A percentile compares a stretch with the other conserved stretches of the same genome.
These are phyloP conservation scores for Dryas integrifolia DNA, from an alignment of 331 rosid genomes.

Conservation along the genomic window DNA sequence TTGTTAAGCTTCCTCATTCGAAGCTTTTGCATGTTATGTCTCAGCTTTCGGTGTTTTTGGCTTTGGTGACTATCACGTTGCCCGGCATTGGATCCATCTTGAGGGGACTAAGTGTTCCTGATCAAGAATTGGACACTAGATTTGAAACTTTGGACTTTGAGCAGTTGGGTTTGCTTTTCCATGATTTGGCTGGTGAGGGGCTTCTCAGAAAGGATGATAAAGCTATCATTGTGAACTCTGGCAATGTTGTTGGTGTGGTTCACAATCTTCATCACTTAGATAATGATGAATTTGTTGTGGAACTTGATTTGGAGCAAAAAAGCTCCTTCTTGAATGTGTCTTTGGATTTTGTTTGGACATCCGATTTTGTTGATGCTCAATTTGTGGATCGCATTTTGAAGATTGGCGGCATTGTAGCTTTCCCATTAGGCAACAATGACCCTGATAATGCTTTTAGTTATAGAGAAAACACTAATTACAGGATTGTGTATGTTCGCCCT, in stretches of 20 bases:
- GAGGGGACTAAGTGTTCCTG: conserved; percentile 28
- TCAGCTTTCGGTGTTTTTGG: conserved; percentile 42
- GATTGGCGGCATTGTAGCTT: conserved; percentile 58
- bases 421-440: conserved; percentile 34
- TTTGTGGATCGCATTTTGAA: conserved; percentile 51
- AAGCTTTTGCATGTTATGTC: conserved; percentile 45
- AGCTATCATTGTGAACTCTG: conserved; percentile 47
- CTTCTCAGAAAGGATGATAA: conserved; percentile 42
- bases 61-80: conserved; percentile 40
- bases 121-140: background rate
- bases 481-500: conserved; percentile 40
- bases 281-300: conserved; percentile 20
- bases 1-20: conserved; percentile 40
- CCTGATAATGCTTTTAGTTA: conserved; percentile 23
- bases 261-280: conserved; percentile 12
- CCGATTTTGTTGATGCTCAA: conserved; percentile 33
- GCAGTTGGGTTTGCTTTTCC: conserved; percentile 43
- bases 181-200: conserved; percentile 51
- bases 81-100: conserved; percentile 38
- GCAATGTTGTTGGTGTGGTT: conserved; percentile 23
- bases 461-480: conserved; percentile 40
- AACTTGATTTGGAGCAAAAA: conserved; percentile 37
- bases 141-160: conserved; percentile 28
- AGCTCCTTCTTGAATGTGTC: conserved; percentile 38
- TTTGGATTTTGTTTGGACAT: conserved; percentile 51